A percentile compares a stretch with the other conserved stretches of the same genome.
Conservation (phyloP, 495 filamentous ascomycete genomes). For the Tuber microsphaerosporum region DNA sequence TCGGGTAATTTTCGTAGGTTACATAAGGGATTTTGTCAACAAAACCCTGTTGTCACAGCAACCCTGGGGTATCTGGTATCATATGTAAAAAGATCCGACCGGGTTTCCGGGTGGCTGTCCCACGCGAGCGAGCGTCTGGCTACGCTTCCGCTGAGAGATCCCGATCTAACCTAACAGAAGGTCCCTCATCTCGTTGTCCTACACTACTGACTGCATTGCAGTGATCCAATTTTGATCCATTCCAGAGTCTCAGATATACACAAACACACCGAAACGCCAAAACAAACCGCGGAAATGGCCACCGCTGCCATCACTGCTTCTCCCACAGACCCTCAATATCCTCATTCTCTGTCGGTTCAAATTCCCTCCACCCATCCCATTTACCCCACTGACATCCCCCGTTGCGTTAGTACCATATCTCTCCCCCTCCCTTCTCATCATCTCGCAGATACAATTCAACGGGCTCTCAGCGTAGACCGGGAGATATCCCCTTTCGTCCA, state of each 20-base stretch:
- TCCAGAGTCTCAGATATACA: not conserved
- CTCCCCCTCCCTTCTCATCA: conserved; percentile 77
- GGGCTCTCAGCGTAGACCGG: conserved; percentile 72
- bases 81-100: conserved; percentile 14
- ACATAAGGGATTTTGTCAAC: conserved; percentile 18
- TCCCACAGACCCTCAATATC: conserved; percentile 52
- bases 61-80: not conserved
- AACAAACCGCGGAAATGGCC: not conserved
- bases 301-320: conserved; percentile 4
- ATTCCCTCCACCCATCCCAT: conserved; percentile 4
- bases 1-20: conserved; percentile 9
- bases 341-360: conserved; percentile 59
- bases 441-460: conserved; percentile 69
- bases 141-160: not conserved
- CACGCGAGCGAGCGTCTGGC: not conserved
- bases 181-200: conserved; percentile 7
- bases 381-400: conserved; percentile 20
- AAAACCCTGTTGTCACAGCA: conserved; percentile 17
- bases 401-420: conserved; percentile 57
- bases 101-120: not conserved
- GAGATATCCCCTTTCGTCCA: conserved; percentile 79
- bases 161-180: conserved; percentile 16
- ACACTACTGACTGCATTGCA: conserved; percentile 19
- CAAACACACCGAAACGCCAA: not conserved
- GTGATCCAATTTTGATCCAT: conserved; percentile 6